phyloP scores from a whole-genome alignment of 495 filamentous ascomycete species.

The Sabuloglossum arenarium region DNA sequence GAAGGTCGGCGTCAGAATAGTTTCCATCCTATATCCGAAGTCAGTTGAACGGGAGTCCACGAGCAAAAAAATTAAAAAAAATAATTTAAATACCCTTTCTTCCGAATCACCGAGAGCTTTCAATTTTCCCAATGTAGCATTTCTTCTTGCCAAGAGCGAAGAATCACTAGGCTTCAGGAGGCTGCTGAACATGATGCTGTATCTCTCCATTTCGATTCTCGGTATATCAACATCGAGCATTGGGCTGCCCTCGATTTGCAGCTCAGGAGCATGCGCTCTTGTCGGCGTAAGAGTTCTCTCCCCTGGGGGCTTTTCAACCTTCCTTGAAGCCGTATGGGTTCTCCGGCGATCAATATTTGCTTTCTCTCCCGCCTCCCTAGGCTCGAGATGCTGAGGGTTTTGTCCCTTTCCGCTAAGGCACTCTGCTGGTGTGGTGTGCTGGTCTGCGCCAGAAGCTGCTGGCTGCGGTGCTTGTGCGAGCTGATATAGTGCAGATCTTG shows the following conservation, averaged over 20 bases:
- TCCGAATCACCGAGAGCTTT: not conserved
- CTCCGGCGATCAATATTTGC: not conserved
- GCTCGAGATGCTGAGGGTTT: not conserved
- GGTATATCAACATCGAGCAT: constrained; percentile 66
- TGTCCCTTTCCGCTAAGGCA: no score
- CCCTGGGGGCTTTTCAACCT: not conserved
- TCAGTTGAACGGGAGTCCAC: not conserved
- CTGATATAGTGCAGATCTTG: constrained; percentile 14
- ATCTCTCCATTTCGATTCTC: constrained; percentile 59
- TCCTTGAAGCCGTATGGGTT: not conserved
- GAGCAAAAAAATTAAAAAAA: no score
- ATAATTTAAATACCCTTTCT: not conserved
- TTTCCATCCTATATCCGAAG: not conserved
- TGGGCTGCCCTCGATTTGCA: constrained; percentile 4
- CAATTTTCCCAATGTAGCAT: not conserved
- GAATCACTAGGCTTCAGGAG: constrained; percentile 27
- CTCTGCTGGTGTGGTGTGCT: not conserved
- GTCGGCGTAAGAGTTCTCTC: not conserved
- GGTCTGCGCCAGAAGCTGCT: not conserved
- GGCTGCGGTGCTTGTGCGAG: constrained; percentile 3
- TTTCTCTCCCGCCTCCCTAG: not conserved
- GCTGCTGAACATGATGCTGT: constrained; percentile 83
- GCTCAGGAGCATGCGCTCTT: not conserved
- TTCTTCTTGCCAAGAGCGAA: not conserved
- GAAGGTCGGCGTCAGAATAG: not conserved